Evolutionary conservation across 768 basidiomycete genomes (phyloP), one percentile per base, ranked within the genome.

Genomic region (Psilocybe cubensis): DNA sequence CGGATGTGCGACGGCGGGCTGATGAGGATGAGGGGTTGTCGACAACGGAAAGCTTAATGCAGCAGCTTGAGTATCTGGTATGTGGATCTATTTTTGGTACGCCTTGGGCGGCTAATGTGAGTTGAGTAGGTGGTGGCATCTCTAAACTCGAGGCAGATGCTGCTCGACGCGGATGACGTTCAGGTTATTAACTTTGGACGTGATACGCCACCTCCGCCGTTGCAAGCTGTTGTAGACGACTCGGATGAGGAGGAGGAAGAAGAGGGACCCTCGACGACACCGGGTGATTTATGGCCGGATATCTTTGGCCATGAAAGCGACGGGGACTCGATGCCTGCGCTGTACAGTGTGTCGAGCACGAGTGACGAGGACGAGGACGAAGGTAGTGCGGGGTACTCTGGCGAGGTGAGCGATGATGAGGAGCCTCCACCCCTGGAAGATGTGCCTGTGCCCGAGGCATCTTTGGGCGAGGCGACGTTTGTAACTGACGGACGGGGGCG

Each of bases 401-500:
- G 18, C 42, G 63, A 63, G 9, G 61, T 52, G 10, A 60, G 52
- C 31, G 63, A 63, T 10, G 62, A 52, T 29, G 53, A 48, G 3
- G 18, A 7, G 17, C 28, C 18, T 14, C 14, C n/a, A 38, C 14
- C 35, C 35, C 12, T n/a, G 14, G 14, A 17, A n/a, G 35, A 38
- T 12, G 8, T 12, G 35, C n/a, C n/a, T n/a, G n/a, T n/a, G n/a
- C n/a, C n/a, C n/a, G n/a, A n/a, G n/a, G n/a, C n/a, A n/a, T n/a
- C n/a, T n/a, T n/a, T n/a, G n/a, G n/a, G n/a, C 6, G 42, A 44
- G 20, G 20, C 42, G 21, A 82, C 84, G 6, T 87, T 87, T 63
- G 74, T 84, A 56, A 87, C 86, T 12, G 86, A 88, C 67, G 86
- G 86, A 24, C 76, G 86, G 44, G 86, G 86, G 8, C 74, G 52